Evolutionary conservation across 441 rosid species (phyloP).

Genomic region (Daphne laureola): DNA sequence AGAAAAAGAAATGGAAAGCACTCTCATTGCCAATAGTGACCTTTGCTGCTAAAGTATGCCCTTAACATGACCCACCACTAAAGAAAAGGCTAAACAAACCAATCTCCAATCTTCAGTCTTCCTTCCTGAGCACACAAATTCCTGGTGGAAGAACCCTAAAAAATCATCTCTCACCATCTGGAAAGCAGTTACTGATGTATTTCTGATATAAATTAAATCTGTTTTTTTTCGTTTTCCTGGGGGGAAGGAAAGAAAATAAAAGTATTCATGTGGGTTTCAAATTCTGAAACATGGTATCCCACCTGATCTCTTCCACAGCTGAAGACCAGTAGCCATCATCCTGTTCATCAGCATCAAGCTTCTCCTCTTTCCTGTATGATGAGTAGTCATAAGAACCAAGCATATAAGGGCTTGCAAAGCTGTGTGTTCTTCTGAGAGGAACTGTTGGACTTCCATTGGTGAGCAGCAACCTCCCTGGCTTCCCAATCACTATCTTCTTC

Average conservation of each 20-base stretch:
- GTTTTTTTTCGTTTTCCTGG: background rate
- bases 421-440: constrained; percentile 21
- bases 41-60: constrained; percentile 25
- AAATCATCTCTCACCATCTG: constrained; percentile 56
- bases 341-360: constrained; percentile 15
- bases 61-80: constrained; percentile 24
- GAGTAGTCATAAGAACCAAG: constrained; percentile 22
- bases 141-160: constrained; percentile 58
- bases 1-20: constrained; percentile 41
- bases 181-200: background rate
- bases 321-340: constrained; percentile 35
- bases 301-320: constrained; percentile 55
- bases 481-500: constrained; percentile 18
- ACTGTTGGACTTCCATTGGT: constrained; percentile 42
- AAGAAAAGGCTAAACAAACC: background rate
- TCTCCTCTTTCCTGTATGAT: constrained; percentile 30
- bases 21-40: constrained; percentile 35
- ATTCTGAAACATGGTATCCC: constrained; percentile 85
- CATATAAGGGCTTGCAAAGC: constrained; percentile 40
- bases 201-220: background rate
- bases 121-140: constrained; percentile 12
- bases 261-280: constrained; percentile 65
- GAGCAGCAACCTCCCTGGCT: constrained; percentile 41
- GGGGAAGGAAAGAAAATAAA: background rate
- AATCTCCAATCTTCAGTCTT: background rate